Base-by-base conservation (phyloP, 768 basidiomycete genomes). In the Phlegmacium glaucopus region DNA sequence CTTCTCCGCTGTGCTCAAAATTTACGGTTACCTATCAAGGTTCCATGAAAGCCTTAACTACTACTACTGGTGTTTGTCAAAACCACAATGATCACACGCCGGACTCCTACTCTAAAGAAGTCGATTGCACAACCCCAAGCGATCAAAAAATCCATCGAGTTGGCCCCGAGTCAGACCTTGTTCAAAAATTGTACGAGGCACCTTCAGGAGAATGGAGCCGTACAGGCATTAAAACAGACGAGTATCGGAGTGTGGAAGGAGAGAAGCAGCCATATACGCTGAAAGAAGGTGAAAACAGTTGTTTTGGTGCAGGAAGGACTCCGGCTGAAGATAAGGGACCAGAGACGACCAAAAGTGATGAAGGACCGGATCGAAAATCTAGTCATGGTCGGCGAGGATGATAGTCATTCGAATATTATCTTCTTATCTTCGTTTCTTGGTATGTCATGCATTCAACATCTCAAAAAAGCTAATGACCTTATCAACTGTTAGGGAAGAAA, bases 171-270 rank as follows among this genome's bases (percentile, higher is more conserved):
- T n/a, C n/a, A n/a, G n/a, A n/a, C n/a, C n/a, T n/a, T n/a, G n/a
- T n/a, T n/a, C n/a, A n/a, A n/a, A n/a, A n/a, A n/a, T n/a, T n/a
- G n/a, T n/a, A n/a, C n/a, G n/a, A 80, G 46, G 64, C 75, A 2
- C 74, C 76, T 6, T 71, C 76, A 4, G 72, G 74, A 0, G 60
- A 64, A 6, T 78, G 67, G 67, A 79, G 72, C 47, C 62, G 62
- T n/a, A 68, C 68, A 1, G 72, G 70, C 2, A 60, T 61, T 29
- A 60, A 64, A 46, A 68, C 70, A 27, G 70, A 68, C 11, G 70
- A 68, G 39, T 70, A 71, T 45, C 47, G 56, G 42, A 57, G 52
- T 25, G 56, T 60, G 16, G 60, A 65, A 36, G 54, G 52, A 12
- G 50, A 45, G 38, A 70, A 70, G 40, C 56, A 58, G 44, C 66